A percentile compares a stretch with the other conserved stretches of the same genome.
Conservation (phyloP, 805 yeast genomes). For the Cyberlindnera americana region DNA sequence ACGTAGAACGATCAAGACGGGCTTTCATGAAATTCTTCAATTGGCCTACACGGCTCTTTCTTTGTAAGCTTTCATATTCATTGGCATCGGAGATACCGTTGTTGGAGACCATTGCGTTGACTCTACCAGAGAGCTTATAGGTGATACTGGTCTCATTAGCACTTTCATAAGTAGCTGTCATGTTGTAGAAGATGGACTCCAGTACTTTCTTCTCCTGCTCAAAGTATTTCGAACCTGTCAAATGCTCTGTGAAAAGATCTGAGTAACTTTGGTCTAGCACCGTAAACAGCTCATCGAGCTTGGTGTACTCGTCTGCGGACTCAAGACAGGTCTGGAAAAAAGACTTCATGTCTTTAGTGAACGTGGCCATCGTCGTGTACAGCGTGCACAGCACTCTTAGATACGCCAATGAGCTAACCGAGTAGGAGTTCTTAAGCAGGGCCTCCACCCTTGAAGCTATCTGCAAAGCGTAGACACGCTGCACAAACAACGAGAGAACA, state of each 20-base stretch:
- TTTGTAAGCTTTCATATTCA: conserved; percentile 29
- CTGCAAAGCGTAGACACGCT: conserved; percentile 73
- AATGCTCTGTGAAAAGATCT: conserved; percentile 70
- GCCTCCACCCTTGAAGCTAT: conserved; percentile 53
- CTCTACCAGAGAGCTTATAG: conserved; percentile 27
- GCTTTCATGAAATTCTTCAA: conserved; percentile 56
- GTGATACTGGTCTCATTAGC: conserved; percentile 31
- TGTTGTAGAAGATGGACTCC: conserved; percentile 36
- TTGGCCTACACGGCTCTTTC: conserved; percentile 43
- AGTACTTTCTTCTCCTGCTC: conserved; percentile 66
- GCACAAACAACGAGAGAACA: conserved; percentile 67
- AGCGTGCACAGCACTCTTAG: conserved; percentile 70
- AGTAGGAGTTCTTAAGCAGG: conserved; percentile 58
- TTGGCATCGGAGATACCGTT: conserved; percentile 16
- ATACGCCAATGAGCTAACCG: conserved; percentile 65
- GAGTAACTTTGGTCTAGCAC: conserved; percentile 68
- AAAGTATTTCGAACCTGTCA: conserved; percentile 66
- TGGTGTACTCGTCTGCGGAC: conserved; percentile 32
- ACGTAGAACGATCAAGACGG: conserved; percentile 41
- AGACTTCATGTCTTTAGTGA: conserved; percentile 62
- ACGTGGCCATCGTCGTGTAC: conserved; percentile 53
- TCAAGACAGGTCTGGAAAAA: conserved; percentile 45
- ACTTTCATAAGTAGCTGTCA: conserved; percentile 31
- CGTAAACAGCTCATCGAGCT: conserved; percentile 37
- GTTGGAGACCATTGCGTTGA: conserved; percentile 1